Conservation (phyloP, 768 basidiomycete species). For the Rickenella mellea region DNA sequence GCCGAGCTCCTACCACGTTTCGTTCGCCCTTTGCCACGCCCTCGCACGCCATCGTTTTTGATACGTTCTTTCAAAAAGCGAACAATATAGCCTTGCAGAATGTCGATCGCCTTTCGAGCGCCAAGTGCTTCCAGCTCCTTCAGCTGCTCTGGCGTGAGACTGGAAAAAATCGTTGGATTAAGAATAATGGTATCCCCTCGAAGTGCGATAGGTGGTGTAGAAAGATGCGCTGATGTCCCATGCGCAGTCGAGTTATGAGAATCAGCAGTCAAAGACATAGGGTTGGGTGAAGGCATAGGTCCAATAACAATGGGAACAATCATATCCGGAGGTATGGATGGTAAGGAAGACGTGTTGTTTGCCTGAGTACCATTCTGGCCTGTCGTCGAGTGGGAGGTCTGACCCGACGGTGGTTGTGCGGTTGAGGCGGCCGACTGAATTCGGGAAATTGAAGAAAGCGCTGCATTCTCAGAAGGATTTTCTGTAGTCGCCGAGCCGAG, state of each 20-base stretch:
- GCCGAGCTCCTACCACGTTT: slow-evolving; percentile 25
- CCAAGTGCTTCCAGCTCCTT: slow-evolving; percentile 72
- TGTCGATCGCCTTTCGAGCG: slow-evolving; percentile 70
- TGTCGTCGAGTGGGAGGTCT: slow-evolving; percentile 6
- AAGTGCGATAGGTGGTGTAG: slow-evolving; percentile 58
- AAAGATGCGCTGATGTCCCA: slow-evolving; percentile 18
- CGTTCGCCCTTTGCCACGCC: slow-evolving; percentile 34
- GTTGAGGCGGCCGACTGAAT: slow-evolving; percentile 4
- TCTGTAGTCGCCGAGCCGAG: slow-evolving; percentile 10
- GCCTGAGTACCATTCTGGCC: not conserved
- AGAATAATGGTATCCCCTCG: slow-evolving; percentile 80
- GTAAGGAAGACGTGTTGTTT: slow-evolving; percentile 7
- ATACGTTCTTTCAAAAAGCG: slow-evolving; percentile 73
- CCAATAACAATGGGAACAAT: slow-evolving; percentile 71
- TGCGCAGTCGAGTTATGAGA: too few species aligned
- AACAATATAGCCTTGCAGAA: slow-evolving; percentile 79
- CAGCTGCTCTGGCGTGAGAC: slow-evolving; percentile 63
- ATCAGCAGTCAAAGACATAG: not conserved
- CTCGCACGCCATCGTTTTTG: slow-evolving; percentile 27
- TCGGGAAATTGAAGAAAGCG: slow-evolving; percentile 4
- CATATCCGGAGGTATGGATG: slow-evolving; percentile 21
- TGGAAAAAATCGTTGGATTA: slow-evolving; percentile 77
- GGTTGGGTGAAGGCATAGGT: slow-evolving; percentile 21
- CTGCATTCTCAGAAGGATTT: slow-evolving; percentile 6
- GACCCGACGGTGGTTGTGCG: slow-evolving; percentile 8